phyloP scores from a whole-genome alignment of 2,329 filamentous ascomycete genomes.

The Aspergillus viridinutans region DNA sequence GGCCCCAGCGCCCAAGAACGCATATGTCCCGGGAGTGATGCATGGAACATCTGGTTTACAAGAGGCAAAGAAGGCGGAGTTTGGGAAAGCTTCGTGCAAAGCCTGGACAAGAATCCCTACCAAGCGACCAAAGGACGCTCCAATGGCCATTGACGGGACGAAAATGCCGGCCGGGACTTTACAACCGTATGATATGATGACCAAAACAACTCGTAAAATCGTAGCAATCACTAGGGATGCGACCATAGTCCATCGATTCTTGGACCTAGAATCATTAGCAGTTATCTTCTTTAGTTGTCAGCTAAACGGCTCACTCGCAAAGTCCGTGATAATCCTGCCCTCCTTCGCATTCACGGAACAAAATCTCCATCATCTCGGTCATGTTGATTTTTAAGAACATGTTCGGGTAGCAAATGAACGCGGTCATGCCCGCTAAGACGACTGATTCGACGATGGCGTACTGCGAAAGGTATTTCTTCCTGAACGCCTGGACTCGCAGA shows the following conservation, averaged over 20 bases:
- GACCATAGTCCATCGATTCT: slow-evolving; percentile 74
- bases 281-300: not conserved
- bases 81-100: slow-evolving; percentile 77
- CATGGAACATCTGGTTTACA: slow-evolving; percentile 90
- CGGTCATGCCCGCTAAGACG: slow-evolving; percentile 75
- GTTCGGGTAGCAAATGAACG: slow-evolving; percentile 93
- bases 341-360: slow-evolving; percentile 90
- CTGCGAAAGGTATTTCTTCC: slow-evolving; percentile 82
- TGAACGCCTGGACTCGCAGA: slow-evolving; percentile 80
- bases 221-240: slow-evolving; percentile 75
- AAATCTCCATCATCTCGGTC: slow-evolving; percentile 98
- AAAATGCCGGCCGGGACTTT: slow-evolving; percentile 98
- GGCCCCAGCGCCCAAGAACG: slow-evolving; percentile 87
- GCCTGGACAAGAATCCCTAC: slow-evolving; percentile 93
- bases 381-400: slow-evolving; percentile 95
- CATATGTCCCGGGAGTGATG: slow-evolving; percentile 96
- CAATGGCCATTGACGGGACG: slow-evolving; percentile 95
- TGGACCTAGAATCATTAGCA: slow-evolving; percentile 34
- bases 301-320: slow-evolving; percentile 60
- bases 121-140: slow-evolving; percentile 87
- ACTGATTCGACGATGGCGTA: slow-evolving; percentile 86
- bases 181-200: slow-evolving; percentile 95
- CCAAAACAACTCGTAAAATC: slow-evolving; percentile 72
- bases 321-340: slow-evolving; percentile 83
- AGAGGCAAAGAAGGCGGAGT: slow-evolving; percentile 77